These are phyloP conservation scores for Rubia yunnanensis DNA, from an alignment of 257 asterid genomes.

Conservation along the genomic window DNA sequence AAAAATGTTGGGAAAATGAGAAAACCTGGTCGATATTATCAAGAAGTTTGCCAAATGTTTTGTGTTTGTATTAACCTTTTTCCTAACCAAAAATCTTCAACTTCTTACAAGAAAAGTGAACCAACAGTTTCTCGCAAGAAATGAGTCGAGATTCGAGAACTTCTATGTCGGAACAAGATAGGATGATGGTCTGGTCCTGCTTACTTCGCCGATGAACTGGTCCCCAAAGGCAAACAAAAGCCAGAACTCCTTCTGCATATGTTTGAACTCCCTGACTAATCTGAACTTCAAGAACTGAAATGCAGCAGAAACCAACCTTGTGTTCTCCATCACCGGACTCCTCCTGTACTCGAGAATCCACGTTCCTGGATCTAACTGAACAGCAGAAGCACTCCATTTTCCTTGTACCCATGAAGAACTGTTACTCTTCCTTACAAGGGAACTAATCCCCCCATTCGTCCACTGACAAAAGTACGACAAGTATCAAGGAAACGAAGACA, in stretches of 20 bases:
- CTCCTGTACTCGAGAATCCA: conserved; percentile 74
- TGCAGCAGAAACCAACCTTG: conserved; percentile 38
- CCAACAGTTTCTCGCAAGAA: conserved; percentile 22
- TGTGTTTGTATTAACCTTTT: conserved; percentile 38
- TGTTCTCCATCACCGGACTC: conserved; percentile 36
- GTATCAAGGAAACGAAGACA: not conserved
- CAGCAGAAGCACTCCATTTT: conserved; percentile 64
- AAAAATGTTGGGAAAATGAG: conserved; percentile 44
- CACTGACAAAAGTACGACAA: conserved; percentile 34
- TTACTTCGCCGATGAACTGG: conserved; percentile 16
- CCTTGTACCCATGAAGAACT: conserved; percentile 64
- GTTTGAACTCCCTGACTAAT: conserved; percentile 34
- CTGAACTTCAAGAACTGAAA: conserved; percentile 41
- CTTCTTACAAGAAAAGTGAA: not conserved
- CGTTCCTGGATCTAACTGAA: conserved; percentile 70
- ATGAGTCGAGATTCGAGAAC: conserved; percentile 3
- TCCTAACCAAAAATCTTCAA: conserved; percentile 15
- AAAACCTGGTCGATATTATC: conserved; percentile 23
- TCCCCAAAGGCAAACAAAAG: conserved; percentile 23
- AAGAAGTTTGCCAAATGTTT: conserved; percentile 1
- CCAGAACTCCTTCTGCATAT: conserved; percentile 43
- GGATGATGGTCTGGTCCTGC: conserved; percentile 11
- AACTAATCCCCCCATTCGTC: conserved; percentile 37
- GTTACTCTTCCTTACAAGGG: conserved; percentile 25
- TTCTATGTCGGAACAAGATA: conserved; percentile 40